Base-by-base conservation (phyloP, 2,329 filamentous ascomycete genomes). In the Clonostachys solani region DNA sequence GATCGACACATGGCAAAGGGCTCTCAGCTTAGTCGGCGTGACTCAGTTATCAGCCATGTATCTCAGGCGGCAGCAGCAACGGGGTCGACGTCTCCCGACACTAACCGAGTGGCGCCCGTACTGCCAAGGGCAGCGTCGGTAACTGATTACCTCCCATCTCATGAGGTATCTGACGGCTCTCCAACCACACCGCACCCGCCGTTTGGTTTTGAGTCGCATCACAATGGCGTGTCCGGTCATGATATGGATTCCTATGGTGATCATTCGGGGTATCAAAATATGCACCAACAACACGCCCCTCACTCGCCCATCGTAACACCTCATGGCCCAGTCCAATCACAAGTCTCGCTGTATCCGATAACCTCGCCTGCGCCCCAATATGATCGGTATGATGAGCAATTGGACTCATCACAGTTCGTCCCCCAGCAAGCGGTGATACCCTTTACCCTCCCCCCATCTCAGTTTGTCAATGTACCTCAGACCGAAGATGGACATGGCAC, bases 1-100 rank as follows among this genome's bases (percentile, higher is more conserved):
- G 88, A 92, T 62, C 81, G 89, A 40, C 89, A 92, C 66, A 88
- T 84, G 12, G 87, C 86, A 45, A 87, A 89, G 60, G 87, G 87
- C 44, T 90, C 87, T 16, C 84, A 89, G 51, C 69, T 91, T 47
- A 85, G 85, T 61, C 83, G 86, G 48, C 88, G 87, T 65, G 87
- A 91, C 60, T 82, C 62, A 8, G 62, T 64, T 49, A 56, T 54
- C 5, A 56, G 58, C 33, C 57, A 64, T 44, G 55, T 60, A 43
- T 70, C 69, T 33, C 47, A 49, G 23, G 23, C 50, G 16, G 43
- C 37, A 10, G 42, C 43, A n/a, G 36, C 15, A n/a, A 15, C 38
- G 10, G 46, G 42, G 8, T 45, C 47, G n/a, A 29, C 36, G 13
- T 48, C 47, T 19, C 47, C 47, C 23, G 47, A 48, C n/a, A 37